Conservation (phyloP, 441 rosid species). For the Daphne laureola region DNA sequence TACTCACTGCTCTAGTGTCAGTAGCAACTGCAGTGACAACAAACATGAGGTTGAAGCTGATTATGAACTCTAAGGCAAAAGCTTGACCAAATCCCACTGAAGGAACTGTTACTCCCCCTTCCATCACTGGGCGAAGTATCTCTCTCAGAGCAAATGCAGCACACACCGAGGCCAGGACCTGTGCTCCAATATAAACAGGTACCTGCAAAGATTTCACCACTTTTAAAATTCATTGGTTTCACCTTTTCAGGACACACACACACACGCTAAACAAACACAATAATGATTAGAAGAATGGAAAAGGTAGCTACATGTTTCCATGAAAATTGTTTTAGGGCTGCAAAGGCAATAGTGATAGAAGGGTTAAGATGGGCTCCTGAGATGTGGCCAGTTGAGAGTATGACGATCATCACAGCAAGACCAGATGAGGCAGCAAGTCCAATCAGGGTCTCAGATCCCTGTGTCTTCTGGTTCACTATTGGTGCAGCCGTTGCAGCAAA, state of each 20-base stretch:
- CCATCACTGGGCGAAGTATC: slow-evolving; percentile 61
- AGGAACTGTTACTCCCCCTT: slow-evolving; percentile 74
- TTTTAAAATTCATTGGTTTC: too few relatives aligned
- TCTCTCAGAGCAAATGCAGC: slow-evolving; percentile 70
- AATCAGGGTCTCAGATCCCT: slow-evolving; percentile 63
- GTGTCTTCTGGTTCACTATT: slow-evolving; percentile 74
- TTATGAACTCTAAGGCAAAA: slow-evolving; percentile 59
- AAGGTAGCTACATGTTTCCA: slow-evolving; percentile 59
- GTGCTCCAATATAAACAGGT: slow-evolving; percentile 71
- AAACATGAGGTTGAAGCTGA: slow-evolving; percentile 67
- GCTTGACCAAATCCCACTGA: slow-evolving; percentile 43
- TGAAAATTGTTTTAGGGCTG: slow-evolving; percentile 75
- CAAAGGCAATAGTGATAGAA: slow-evolving; percentile 66
- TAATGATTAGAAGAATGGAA: too few relatives aligned
- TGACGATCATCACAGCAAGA: slow-evolving; percentile 73
- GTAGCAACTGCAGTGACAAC: slow-evolving; percentile 72
- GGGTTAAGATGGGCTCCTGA: slow-evolving; percentile 97
- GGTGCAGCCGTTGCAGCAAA: slow-evolving; percentile 80
- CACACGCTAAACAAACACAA: too few relatives aligned
- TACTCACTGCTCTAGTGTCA: slow-evolving; percentile 64
- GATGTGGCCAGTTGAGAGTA: slow-evolving; percentile 79
- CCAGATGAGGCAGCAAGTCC: slow-evolving; percentile 77
- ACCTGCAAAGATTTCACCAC: slow-evolving; percentile 29
- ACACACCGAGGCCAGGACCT: slow-evolving; percentile 57
- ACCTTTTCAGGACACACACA: too few relatives aligned